Percentiles rank a stretch among this genome's conserved stretches.
Conservation (phyloP, 805 yeast genomes). For the Hanseniaspora mollemarum region DNA sequence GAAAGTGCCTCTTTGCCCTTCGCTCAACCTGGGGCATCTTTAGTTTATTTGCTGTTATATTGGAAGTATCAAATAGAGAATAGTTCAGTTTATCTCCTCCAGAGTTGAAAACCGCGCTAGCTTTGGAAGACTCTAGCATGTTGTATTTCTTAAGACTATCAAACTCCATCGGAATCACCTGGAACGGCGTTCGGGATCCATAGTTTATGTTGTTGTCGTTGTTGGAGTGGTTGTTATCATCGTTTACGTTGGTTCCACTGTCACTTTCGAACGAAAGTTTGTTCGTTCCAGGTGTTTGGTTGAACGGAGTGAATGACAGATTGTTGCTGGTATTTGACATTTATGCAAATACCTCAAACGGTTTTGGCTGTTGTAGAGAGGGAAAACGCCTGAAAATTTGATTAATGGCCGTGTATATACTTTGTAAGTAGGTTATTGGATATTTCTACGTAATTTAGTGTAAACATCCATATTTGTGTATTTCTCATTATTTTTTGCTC, state of each 20-base stretch:
- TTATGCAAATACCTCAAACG: no score
- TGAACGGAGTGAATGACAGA: conserved; percentile 2
- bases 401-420: no score
- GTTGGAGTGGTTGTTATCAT: background rate
- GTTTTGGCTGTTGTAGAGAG: no score
- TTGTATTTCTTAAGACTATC: conserved; percentile 11
- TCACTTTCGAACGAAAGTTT: conserved; percentile 4
- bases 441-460: no score
- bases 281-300: conserved; percentile 5
- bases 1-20: conserved; percentile 10
- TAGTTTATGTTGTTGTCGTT: background rate
- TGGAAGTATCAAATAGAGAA: background rate
- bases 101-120: background rate
- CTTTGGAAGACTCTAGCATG: background rate
- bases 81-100: background rate
- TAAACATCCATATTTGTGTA: no score
- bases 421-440: no score
- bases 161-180: conserved; percentile 12
- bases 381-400: no score
- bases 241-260: background rate
- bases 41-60: background rate
- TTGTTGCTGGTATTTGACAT: background rate
- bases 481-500: no score
- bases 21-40: conserved; percentile 12
- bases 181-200: conserved; percentile 14